A percentile compares a stretch with the other conserved stretches of the same genome.
Conservation (phyloP, 352 stramenopile species). For the Blastocystis sp. region DNA sequence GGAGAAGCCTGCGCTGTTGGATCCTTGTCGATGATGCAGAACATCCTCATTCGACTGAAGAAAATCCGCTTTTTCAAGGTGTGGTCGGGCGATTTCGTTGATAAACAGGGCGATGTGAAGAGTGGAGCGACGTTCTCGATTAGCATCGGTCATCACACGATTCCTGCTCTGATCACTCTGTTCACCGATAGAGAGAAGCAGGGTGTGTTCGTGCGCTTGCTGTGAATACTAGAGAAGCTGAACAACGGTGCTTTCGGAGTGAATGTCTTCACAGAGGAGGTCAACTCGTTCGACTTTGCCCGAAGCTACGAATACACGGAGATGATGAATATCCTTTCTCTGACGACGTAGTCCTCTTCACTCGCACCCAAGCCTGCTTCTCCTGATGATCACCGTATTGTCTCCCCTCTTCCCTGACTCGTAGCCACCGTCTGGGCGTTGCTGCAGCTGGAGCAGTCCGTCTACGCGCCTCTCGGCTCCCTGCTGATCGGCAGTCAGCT, state of each 20-base stretch:
- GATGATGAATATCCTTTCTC: slow-evolving; percentile 63
- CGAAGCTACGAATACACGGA: slow-evolving; percentile 70
- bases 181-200: slow-evolving; percentile 31
- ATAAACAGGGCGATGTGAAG: slow-evolving; percentile 64
- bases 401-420: neutral
- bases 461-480: slow-evolving; percentile 69
- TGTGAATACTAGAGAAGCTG: neutral
- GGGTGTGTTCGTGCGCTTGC: neutral
- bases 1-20: slow-evolving; percentile 70
- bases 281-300: slow-evolving; percentile 66
- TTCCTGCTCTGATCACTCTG: slow-evolving; percentile 68
- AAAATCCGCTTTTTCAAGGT: slow-evolving; percentile 71
- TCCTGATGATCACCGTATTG: neutral
- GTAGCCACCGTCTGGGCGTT: slow-evolving; percentile 68
- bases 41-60: slow-evolving; percentile 70
- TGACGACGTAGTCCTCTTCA: neutral
- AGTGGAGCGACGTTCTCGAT: slow-evolving; percentile 73
- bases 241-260: slow-evolving; percentile 25
- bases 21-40: slow-evolving; percentile 68
- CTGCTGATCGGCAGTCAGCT: slow-evolving; percentile 74
- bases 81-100: neutral
- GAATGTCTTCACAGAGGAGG: slow-evolving; percentile 28
- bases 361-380: neutral
- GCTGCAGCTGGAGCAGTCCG: slow-evolving; percentile 72
- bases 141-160: slow-evolving; percentile 74